Percentiles rank a stretch among this genome's conserved stretches.
These are phyloP conservation scores for Penicillium steckii DNA, from an alignment of 495 filamentous ascomycete genomes.

Conservation along the genomic window DNA sequence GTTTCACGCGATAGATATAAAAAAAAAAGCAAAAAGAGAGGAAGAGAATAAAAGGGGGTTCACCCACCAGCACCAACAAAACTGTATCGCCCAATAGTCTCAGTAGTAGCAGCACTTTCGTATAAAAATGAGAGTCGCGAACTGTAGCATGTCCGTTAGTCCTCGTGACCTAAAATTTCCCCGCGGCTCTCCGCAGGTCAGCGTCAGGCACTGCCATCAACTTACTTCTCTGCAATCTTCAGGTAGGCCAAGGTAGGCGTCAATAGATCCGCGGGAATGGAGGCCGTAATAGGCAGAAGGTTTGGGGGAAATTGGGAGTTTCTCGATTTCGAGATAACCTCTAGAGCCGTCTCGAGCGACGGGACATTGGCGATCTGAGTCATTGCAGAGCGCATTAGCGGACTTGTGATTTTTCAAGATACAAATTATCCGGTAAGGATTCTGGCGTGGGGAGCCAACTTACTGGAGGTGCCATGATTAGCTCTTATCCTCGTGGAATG, in stretches of 20 bases:
- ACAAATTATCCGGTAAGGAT: not conserved
- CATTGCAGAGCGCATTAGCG: slow-evolving; percentile 16
- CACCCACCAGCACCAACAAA: slow-evolving; percentile 82
- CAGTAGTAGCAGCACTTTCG: slow-evolving; percentile 87
- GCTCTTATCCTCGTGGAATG: slow-evolving; percentile 1
- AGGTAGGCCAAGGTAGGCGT: slow-evolving; percentile 91
- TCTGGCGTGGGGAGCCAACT: slow-evolving; percentile 7
- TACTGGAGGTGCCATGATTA: slow-evolving; percentile 38
- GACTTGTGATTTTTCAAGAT: not conserved
- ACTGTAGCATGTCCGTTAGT: slow-evolving; percentile 26
- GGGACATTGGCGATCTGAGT: slow-evolving; percentile 39
- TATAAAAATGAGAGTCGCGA: slow-evolving; percentile 71
- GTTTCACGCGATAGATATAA: not conserved
- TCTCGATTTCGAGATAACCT: slow-evolving; percentile 52
- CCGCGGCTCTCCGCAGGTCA: slow-evolving; percentile 5
- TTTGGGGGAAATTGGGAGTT: slow-evolving; percentile 65
- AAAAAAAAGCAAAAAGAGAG: too few relatives aligned
- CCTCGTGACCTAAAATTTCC: slow-evolving; percentile 1
- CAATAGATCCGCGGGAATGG: slow-evolving; percentile 85
- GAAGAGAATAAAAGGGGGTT: too few relatives aligned
- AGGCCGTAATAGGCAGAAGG: slow-evolving; percentile 79
- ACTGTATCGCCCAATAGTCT: slow-evolving; percentile 89
- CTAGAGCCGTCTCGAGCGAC: slow-evolving; percentile 43
- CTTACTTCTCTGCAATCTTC: slow-evolving; percentile 75
- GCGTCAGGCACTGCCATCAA: slow-evolving; percentile 19